Evolutionary conservation across 2,329 filamentous ascomycete species (phyloP).

Genomic region (Stromatinia cepivora): DNA sequence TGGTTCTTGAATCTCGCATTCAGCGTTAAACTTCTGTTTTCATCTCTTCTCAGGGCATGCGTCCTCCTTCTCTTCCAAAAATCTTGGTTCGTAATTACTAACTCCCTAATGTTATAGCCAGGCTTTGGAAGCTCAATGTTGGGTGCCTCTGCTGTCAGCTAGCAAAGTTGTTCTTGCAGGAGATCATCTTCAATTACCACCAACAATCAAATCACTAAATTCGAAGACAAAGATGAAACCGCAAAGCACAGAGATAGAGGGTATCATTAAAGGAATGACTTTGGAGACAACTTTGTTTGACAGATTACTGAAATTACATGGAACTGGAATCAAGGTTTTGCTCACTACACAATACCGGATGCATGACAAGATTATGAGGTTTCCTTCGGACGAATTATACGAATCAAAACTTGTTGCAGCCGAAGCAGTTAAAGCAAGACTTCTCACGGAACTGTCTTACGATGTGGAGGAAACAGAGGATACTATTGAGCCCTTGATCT

Average conservation of each 20-base stretch:
- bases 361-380: conserved; percentile 94
- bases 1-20: no score
- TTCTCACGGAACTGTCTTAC: conserved; percentile 78
- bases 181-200: conserved; percentile 90
- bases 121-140: conserved; percentile 93
- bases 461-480: conserved; percentile 79
- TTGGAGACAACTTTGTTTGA: conserved; percentile 94
- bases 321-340: conserved; percentile 84
- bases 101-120: conserved; percentile 52
- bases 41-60: no score
- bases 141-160: conserved; percentile 82
- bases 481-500: conserved; percentile 82
- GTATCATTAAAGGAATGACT: conserved; percentile 54
- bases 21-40: neutral
- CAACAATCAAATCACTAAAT: conserved; percentile 84
- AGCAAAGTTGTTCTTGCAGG: conserved; percentile 87
- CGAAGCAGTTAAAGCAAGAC: conserved; percentile 70
- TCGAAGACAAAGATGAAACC: conserved; percentile 45
- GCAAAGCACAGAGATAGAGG: conserved; percentile 43
- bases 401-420: conserved; percentile 78
- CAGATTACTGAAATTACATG: conserved; percentile 78
- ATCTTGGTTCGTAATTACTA: neutral
- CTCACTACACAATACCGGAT: conserved; percentile 97
- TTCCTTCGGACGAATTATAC: conserved; percentile 88
- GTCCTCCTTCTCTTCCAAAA: neutral